Evolutionary conservation across 192 early-diverging fungal genomes (phyloP), one percentile per base, ranked within the genome.

Genomic region (Helicostylum pulchrum): DNA sequence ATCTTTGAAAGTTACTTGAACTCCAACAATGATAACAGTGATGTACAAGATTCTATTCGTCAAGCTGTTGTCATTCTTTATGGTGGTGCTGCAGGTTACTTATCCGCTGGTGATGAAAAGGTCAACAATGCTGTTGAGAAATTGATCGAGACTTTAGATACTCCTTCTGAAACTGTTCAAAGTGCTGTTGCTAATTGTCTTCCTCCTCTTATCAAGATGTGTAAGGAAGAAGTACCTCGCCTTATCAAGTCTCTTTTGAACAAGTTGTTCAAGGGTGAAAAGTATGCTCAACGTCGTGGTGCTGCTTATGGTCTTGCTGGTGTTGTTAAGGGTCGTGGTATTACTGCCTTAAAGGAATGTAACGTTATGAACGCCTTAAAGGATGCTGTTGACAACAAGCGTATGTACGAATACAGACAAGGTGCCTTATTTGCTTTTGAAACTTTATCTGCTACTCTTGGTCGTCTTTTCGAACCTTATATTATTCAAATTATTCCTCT

Each of bases 221-320:
- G 89, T 61, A 79, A 81, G 61, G 74, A 78, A 6, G 80, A 81
- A 30, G 84, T 86, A 2, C 80, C 80, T 2, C 63, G 59, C 0
- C 75, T 95, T 23, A 72, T 92, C 36, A 76, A 87, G 47, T 55
- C 68, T 32, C 71, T 97, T 12, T 70, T 94, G 70, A 78, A 90
- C 9, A 82, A 77, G 53, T 74, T 94, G 3, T 90, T 92, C 70
- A 74, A 78, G 26, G 80, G 84, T 32, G 78, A 78, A 56, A 92
- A 88, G 63, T 99, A 97, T 71, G 92, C 91, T 15, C 78, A 86
- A 50, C 85, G 96, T 15, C 87, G 94, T 23, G 97, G 97, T 23
- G 93, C 92, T 14, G 97, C 97, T 2, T 99, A 93, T 66, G 97
- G 97, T 50, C 68, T 99, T 45, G 94, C 97, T 7, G 97, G 96